Percentiles rank a stretch among this genome's conserved stretches.
These are phyloP conservation scores for Mycena crocata DNA, from an alignment of 768 basidiomycete genomes.

Conservation along the genomic window DNA sequence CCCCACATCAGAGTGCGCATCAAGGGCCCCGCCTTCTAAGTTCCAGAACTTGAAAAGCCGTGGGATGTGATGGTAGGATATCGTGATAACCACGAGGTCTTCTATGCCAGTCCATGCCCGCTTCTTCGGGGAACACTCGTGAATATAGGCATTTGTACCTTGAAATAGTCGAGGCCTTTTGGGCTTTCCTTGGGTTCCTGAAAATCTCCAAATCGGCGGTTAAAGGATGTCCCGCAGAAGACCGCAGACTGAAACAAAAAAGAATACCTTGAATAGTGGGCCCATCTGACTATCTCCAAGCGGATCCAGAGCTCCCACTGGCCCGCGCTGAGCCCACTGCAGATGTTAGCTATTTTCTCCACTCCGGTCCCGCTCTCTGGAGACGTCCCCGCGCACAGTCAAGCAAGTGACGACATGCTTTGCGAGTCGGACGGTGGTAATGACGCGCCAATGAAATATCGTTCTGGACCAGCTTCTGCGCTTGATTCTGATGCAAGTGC, in stretches of 20 bases:
- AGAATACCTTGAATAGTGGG: constrained; percentile 88
- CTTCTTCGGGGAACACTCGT: constrained; percentile 79
- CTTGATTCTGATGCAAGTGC: too few relatives aligned
- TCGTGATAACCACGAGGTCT: constrained; percentile 88
- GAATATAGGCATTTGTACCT: constrained; percentile 84
- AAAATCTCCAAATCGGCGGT: constrained; percentile 15
- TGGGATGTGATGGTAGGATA: constrained; percentile 84
- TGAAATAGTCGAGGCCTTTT: constrained; percentile 80
- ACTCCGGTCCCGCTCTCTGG: too few relatives aligned
- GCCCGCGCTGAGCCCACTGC: too few relatives aligned
- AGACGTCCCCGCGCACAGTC: too few relatives aligned
- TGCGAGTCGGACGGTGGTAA: too few relatives aligned
- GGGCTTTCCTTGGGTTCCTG: too few relatives aligned
- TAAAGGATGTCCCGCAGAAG: background rate
- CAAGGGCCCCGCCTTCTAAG: constrained; percentile 85
- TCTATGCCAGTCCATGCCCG: constrained; percentile 71
- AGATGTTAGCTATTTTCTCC: too few relatives aligned
- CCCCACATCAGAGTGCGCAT: constrained; percentile 78
- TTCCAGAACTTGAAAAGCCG: constrained; percentile 74
- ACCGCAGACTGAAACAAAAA: too few relatives aligned
- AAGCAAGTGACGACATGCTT: too few relatives aligned
- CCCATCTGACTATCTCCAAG: constrained; percentile 88
- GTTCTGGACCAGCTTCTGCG: too few relatives aligned
- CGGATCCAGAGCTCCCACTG: constrained; percentile 97
- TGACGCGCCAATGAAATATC: too few relatives aligned